Base-by-base conservation (phyloP, 1,284 basidiomycete genomes). In the Cyathus olla region DNA sequence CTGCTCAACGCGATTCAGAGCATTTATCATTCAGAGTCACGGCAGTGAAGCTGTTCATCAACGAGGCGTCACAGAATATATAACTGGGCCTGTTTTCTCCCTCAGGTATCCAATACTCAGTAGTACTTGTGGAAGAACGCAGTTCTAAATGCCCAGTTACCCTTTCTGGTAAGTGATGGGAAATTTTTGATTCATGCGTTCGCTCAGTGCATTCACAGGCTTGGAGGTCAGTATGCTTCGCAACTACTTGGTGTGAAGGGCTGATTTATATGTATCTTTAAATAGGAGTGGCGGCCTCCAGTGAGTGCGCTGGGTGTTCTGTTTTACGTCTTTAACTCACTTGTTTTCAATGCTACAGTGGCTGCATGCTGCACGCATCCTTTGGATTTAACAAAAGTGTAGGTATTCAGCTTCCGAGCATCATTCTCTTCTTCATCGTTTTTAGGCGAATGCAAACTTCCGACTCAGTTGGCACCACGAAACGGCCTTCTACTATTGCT, bases 311-410 rank as follows among this genome's bases (percentile, higher is more conserved):
- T 46, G 22, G 6, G n/a, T 26, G 50, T 54, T 40, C 31, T 28
- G 13, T 21, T 53, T 40, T 26, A 27, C 31, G 31, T 50, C 19
- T 35, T 56, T 10, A 39, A 46, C 9, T 46, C 24, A 24, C 9
- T 19, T 46, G 9, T 9, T 46, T 24, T 44, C 49, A 39, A 59
- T 35, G 17, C 56, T 40, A 57, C 60, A 96, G 94, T 95, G 90
- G 94, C 95, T 42, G 92, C 94, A 55, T 91, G 87, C 68, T 93
- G 88, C 72, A 96, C 94, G 0, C 95, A 96, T 80, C 95, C 95
- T 29, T 78, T 96, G 51, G 95, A 96, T 76, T 83, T 95, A 58
- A 91, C 93, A 60, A 93, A 95, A 88, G 93, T 96, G 94, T 95
- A 63, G 64, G 89, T 8, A 35, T 8, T 35, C 13, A 35, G 31